Percentiles rank a stretch among this genome's conserved stretches.
phyloP scores from a whole-genome alignment of 1,284 basidiomycete species.

The Papiliotrema fonsecae region DNA sequence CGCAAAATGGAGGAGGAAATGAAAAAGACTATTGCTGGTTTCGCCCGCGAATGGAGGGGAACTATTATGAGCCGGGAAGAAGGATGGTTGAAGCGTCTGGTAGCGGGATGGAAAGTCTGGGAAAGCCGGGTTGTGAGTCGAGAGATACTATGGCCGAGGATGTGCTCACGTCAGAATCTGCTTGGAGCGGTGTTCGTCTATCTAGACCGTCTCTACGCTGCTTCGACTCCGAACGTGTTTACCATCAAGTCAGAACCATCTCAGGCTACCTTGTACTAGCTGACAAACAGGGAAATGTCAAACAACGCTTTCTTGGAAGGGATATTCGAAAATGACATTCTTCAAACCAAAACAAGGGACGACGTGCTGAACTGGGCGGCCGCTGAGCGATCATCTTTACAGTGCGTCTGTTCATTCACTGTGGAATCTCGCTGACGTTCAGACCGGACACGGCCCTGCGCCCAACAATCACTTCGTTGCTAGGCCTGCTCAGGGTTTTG shows the following conservation, averaged over 20 bases:
- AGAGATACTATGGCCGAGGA: neutral
- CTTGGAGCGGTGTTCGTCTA: constrained; percentile 42
- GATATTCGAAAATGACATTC: constrained; percentile 54
- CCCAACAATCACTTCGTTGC: constrained; percentile 15
- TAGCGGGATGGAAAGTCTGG: constrained; percentile 26
- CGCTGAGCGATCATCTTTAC: constrained; percentile 51
- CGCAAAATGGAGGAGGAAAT: constrained; percentile 21
- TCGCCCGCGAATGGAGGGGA: constrained; percentile 27
- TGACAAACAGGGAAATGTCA: constrained; percentile 53
- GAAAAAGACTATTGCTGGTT: constrained; percentile 8
- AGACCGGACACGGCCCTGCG: constrained; percentile 11
- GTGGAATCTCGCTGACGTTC: constrained; percentile 1
- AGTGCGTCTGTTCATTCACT: neutral
- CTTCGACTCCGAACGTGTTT: constrained; percentile 22
- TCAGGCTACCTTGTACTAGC: neutral
- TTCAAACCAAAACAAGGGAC: constrained; percentile 52
- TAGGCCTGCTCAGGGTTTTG: constrained; percentile 17
- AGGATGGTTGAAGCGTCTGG: constrained; percentile 25
- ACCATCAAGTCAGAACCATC: no score
- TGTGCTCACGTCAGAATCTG: constrained; percentile 18
- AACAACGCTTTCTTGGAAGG: constrained; percentile 53
- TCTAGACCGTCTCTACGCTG: constrained; percentile 40
- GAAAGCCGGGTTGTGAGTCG: constrained; percentile 25
- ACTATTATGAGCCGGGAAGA: constrained; percentile 26
- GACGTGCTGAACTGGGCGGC: constrained; percentile 62